Conservation (phyloP, 495 filamentous ascomycete species). For the Aspergillus wentii region DNA sequence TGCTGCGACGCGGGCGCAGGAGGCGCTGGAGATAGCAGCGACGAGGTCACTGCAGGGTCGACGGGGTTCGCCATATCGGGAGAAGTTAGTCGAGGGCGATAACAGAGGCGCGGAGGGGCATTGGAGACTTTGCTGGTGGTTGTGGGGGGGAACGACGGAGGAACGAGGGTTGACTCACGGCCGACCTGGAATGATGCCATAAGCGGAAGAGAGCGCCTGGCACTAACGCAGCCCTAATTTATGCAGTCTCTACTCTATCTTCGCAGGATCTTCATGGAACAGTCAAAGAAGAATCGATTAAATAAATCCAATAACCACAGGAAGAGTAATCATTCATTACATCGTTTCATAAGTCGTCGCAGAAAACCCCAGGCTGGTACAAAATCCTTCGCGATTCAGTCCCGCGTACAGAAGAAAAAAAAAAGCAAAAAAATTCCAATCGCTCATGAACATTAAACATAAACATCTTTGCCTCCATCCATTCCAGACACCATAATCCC, state of each 20-base stretch:
- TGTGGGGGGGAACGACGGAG: slow-evolving; percentile 25
- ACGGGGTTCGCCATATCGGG: slow-evolving; percentile 26
- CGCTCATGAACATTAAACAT: not conserved
- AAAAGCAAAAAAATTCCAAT: not conserved
- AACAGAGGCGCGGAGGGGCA: slow-evolving; percentile 22
- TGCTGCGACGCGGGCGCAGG: slow-evolving; percentile 9
- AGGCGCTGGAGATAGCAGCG: slow-evolving; percentile 7
- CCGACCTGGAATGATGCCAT: slow-evolving; percentile 37
- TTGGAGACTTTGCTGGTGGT: slow-evolving; percentile 16
- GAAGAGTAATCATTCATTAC: not conserved
- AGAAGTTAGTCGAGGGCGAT: slow-evolving; percentile 16
- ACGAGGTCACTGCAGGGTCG: slow-evolving; percentile 17
- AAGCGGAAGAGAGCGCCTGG: slow-evolving; percentile 23
- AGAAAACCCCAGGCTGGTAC: too few species aligned
- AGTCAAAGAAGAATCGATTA: too few species aligned
- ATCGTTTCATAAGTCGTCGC: not conserved
- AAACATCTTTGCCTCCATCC: not conserved
- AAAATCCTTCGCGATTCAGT: too few species aligned
- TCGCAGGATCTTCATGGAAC: too few species aligned
- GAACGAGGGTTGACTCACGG: slow-evolving; percentile 34
- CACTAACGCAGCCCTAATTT: slow-evolving; percentile 21
- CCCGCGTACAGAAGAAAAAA: not conserved
- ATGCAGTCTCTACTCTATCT: too few species aligned
- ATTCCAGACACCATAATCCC: slow-evolving; percentile 6
- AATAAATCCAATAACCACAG: slow-evolving; percentile 4